Conservation (phyloP, 306 rosid species). For the Vigna angularis region DNA sequence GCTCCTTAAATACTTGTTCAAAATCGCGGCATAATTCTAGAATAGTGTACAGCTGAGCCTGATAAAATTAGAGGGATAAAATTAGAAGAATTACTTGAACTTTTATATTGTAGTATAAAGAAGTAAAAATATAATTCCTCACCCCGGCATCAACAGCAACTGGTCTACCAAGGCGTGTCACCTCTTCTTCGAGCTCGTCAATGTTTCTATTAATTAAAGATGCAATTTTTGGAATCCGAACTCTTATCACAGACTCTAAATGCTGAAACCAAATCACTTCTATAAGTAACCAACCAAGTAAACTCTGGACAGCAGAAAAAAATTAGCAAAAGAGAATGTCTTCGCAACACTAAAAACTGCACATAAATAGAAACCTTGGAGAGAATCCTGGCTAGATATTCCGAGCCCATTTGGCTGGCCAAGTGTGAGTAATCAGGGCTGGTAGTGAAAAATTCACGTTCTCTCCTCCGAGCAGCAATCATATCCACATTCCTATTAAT, state of each 20-base stretch:
- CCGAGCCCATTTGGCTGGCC: conserved; percentile 90
- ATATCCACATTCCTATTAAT: conserved; percentile 83
- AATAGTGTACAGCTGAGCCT: conserved; percentile 90
- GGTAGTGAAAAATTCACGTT: conserved; percentile 84
- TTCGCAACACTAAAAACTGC: conserved; percentile 23
- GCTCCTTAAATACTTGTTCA: conserved; percentile 91
- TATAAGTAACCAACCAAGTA: conserved; percentile 18
- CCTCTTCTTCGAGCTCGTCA: conserved; percentile 90
- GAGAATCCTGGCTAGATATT: conserved; percentile 94
- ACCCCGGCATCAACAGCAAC: conserved; percentile 96
- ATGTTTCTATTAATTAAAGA: conserved; percentile 84
- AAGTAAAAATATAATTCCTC: conserved; percentile 43
- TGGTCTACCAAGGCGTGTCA: conserved; percentile 85
- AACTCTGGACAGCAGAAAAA: conserved; percentile 6
- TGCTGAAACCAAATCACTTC: conserved; percentile 67
- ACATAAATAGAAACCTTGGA: conserved; percentile 68
- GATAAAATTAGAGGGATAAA: conserved; percentile 39
- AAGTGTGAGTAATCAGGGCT: conserved; percentile 92
- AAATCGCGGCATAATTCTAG: conserved; percentile 90
- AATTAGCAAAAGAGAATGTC: conserved; percentile 22
- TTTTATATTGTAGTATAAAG: background rate
- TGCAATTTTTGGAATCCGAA: conserved; percentile 80
- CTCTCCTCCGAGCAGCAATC: conserved; percentile 82
- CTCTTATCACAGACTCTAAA: conserved; percentile 83
- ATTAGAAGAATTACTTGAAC: conserved; percentile 16